Evolutionary conservation across 495 filamentous ascomycete genomes (phyloP), one percentile per base, ranked within the genome.

Genomic region (Hypomontagnella submonticulosa): DNA sequence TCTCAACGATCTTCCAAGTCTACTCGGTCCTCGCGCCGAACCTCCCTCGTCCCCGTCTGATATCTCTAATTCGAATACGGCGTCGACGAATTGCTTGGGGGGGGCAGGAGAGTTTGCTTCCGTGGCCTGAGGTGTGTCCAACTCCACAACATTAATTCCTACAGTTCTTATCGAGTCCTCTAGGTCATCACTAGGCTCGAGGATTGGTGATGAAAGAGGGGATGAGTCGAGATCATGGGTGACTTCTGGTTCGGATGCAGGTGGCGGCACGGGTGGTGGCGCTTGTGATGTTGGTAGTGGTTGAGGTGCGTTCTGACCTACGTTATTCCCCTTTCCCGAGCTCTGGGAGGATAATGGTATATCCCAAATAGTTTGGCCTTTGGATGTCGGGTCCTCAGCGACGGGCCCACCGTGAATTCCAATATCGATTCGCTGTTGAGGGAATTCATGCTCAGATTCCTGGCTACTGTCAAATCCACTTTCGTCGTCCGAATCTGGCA

Each of bases 401-500:
- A 50, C 18, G 44, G 34, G 47, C 33, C 4, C 47, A 13, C 59
- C 44, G 34, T 32, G 20, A 6, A 34, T 37, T 47, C 32, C 10
- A 46, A 40, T 18, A 41, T n/a, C 6, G 34, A 27, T 52, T 32
- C 10, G 54, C 6, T 40, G 50, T 23, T 48, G 50, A 52, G 52
- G 54, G 15, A 64, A 38, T 9, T 49, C 54, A 37, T 66, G 34
- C 37, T 75, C 71, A 13, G 63, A 72, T 55, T 80, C 76, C 43
- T 70, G 61, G 44, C 76, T 69, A 6, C 55, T 77, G 53, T 83
- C 82, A 64, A 76, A 76, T 30, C 60, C 70, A 43, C 80, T 75
- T 69, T 82, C 80, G 60, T 85, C 83, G 67, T 86, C 83, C 75
- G 84, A 85, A 69, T 84, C 84, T 61, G 83, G 82, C 50, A 86